A percentile compares a stretch with the other conserved stretches of the same genome.
These are phyloP conservation scores for Talaromyces trachyspermus DNA, from an alignment of 495 filamentous ascomycete genomes.

Conservation along the genomic window DNA sequence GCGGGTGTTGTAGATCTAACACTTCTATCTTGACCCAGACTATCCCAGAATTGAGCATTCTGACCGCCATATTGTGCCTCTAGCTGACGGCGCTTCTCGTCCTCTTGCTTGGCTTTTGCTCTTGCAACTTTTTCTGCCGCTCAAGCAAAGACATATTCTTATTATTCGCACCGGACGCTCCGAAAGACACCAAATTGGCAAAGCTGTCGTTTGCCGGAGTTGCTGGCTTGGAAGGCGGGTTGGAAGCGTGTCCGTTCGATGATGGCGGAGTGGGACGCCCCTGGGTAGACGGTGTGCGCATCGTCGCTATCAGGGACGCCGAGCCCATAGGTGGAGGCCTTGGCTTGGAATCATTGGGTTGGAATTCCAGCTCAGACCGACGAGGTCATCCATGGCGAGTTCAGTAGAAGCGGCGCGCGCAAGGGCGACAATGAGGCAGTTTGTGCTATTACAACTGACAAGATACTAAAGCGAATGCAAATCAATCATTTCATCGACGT, in stretches of 20 bases:
- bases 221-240: slow-evolving; percentile 45
- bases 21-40: slow-evolving; percentile 40
- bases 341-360: slow-evolving; percentile 24
- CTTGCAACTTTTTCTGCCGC: slow-evolving; percentile 73
- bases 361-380: slow-evolving; percentile 48
- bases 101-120: slow-evolving; percentile 67
- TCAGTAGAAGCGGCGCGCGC: neutral
- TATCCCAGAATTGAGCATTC: slow-evolving; percentile 65
- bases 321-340: slow-evolving; percentile 47
- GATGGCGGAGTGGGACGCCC: slow-evolving; percentile 62
- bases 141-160: slow-evolving; percentile 74
- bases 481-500: too few species aligned
- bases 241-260: slow-evolving; percentile 30
- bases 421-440: too few species aligned
- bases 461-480: too few species aligned
- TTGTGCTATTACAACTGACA: too few species aligned
- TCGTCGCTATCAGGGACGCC: slow-evolving; percentile 48
- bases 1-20: slow-evolving; percentile 24
- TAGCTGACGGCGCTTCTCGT: slow-evolving; percentile 57
- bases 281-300: slow-evolving; percentile 56
- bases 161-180: slow-evolving; percentile 51
- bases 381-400: slow-evolving; percentile 48
- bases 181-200: slow-evolving; percentile 75
- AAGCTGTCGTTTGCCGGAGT: slow-evolving; percentile 78
- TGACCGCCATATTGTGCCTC: slow-evolving; percentile 66